Evolutionary conservation across 2,329 filamentous ascomycete genomes (phyloP), one percentile per base, ranked within the genome.

Genomic region (Epichloe uncinata): DNA sequence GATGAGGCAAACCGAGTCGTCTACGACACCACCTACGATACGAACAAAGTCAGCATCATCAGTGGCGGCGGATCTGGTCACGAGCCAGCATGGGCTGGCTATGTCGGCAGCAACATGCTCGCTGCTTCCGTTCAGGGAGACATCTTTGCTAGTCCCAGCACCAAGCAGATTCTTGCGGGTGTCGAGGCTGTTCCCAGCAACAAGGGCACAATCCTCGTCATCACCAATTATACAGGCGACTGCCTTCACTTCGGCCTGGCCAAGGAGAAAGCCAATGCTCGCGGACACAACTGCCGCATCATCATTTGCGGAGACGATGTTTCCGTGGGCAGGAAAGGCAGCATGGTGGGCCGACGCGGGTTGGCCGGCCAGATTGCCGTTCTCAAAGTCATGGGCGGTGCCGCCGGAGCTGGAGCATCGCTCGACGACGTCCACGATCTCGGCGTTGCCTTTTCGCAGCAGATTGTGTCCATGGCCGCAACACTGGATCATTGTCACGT

Each of bases 221-320:
- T 82, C 53, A 81, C 77, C 43, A 84, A 84, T 63, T 82, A 82
- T 61, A 82, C 79, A 0, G 79, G 79, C 44, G 79, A 82, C 61
- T 79, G 78, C 51, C 66, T 82, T 53, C 79, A 82, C 59, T 80
- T 81, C 55, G 77, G 77, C 1, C 64, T 81, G 12, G 78, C 78
- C 2, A 74, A 74, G 47, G 78, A 79, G 55, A 79, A 73, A 62
- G 78, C 74, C 37, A 72, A 72, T 45, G 74, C 76, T 5, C 68
- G 66, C 20, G 78, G 77, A 16, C 72, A 75, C 55, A 71, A 68
- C 47, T 76, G 75, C 55, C 67, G 70, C 50, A 76, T 81, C 61
- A 73, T 81, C 52, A 75, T 81, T 53, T 81, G 79, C 52, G 79
- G 77, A 38, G 81, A 84, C 55, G 81, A 84, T 58, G 81, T 84